phyloP scores from a whole-genome alignment of 257 asterid species.

The Gardenia jasminoides region DNA sequence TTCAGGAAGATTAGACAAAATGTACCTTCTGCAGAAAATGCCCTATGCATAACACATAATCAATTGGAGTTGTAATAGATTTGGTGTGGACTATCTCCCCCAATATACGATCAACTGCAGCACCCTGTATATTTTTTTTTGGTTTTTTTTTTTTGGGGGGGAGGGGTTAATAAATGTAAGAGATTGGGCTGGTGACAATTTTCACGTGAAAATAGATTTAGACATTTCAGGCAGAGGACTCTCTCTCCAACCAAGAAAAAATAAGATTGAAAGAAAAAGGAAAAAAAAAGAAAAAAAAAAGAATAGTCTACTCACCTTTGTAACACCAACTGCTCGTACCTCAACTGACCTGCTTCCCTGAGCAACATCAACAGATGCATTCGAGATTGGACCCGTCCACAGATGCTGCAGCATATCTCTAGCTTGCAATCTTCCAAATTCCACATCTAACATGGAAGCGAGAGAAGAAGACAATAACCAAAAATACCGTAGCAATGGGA shows the following conservation, averaged over 20 bases:
- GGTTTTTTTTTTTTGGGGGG: neutral
- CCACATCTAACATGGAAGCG: slow-evolving; percentile 53
- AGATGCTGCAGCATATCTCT: slow-evolving; percentile 99
- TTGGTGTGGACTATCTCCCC: slow-evolving; percentile 92
- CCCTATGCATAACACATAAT: slow-evolving; percentile 82
- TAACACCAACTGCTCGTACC: slow-evolving; percentile 95
- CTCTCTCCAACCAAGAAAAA: slow-evolving; percentile 37
- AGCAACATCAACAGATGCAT: slow-evolving; percentile 92
- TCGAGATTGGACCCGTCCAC: slow-evolving; percentile 96
- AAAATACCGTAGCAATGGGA: slow-evolving; percentile 5
- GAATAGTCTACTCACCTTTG: slow-evolving; percentile 57
- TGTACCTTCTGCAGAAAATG: slow-evolving; percentile 86
- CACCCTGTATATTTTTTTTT: neutral
- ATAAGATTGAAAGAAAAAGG: too few relatives aligned
- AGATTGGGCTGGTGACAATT: neutral
- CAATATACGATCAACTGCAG: slow-evolving; percentile 81
- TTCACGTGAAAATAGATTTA: neutral
- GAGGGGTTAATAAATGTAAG: neutral
- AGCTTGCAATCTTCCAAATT: slow-evolving; percentile 97
- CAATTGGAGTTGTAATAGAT: slow-evolving; percentile 73
- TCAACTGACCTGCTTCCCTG: slow-evolving; percentile 95
- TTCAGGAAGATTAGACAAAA: slow-evolving; percentile 2
- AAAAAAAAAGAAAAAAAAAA: neutral
- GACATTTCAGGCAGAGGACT: neutral
- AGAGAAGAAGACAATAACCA: slow-evolving; percentile 10